phyloP scores from a whole-genome alignment of 768 basidiomycete species.

The Tephrocybe rancida region DNA sequence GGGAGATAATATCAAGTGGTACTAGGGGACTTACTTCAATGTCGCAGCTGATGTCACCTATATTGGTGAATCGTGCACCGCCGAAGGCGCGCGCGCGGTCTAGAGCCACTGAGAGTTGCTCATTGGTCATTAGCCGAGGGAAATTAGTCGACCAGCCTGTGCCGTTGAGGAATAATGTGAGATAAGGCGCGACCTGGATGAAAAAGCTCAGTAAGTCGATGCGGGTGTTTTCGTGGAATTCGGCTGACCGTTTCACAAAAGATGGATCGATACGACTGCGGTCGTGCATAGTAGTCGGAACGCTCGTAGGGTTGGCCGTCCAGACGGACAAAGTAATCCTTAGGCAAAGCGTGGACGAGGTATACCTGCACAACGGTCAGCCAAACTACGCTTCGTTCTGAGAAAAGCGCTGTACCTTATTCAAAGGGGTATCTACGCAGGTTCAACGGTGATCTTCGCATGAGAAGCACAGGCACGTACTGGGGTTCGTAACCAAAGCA shows the following conservation, averaged over 20 bases:
- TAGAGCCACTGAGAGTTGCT: conserved; percentile 56
- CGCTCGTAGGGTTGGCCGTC: conserved; percentile 64
- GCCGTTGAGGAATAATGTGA: conserved; percentile 85
- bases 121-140: conserved; percentile 78
- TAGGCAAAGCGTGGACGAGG: conserved; percentile 68
- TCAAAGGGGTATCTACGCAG: conserved; percentile 54
- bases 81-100: conserved; percentile 49
- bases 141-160: conserved; percentile 80
- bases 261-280: conserved; percentile 62
- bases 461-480: background rate
- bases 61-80: conserved; percentile 61
- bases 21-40: conserved; percentile 50
- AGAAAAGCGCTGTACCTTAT: conserved; percentile 46
- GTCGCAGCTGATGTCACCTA: conserved; percentile 92
- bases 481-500: conserved; percentile 10
- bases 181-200: conserved; percentile 83
- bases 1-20: background rate
- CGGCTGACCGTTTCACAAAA: conserved; percentile 66
- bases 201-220: background rate
- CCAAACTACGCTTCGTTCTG: background rate
- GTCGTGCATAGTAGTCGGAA: conserved; percentile 72
- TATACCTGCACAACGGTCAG: conserved; percentile 62
- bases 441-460: background rate
- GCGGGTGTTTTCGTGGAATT: no score
- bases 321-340: conserved; percentile 67